phyloP scores from a whole-genome alignment of 192 early-diverging fungal genomes.

The Coemansia sp. region DNA sequence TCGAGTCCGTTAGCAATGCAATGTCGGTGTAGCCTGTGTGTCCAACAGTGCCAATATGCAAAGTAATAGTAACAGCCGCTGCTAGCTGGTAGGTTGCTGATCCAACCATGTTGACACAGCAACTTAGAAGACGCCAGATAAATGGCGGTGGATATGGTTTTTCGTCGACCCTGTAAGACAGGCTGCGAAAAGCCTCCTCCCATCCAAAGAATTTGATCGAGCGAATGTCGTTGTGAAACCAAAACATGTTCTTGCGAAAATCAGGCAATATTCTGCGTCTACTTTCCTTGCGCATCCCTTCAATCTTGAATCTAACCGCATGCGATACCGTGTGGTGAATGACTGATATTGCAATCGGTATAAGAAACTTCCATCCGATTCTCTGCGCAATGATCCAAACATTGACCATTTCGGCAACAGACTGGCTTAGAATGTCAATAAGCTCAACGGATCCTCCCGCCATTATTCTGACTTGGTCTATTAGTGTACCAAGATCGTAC shows the following conservation, averaged over 20 bases:
- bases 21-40: constrained; percentile 18
- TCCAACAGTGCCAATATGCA: constrained; percentile 46
- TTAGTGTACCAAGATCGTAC: not conserved
- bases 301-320: not conserved
- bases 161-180: constrained; percentile 1
- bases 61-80: constrained; percentile 59
- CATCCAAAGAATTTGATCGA: constrained; percentile 70
- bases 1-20: constrained; percentile 20
- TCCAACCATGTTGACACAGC: constrained; percentile 27
- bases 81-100: constrained; percentile 55
- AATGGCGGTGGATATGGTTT: constrained; percentile 18
- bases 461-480: not conserved
- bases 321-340: not conserved
- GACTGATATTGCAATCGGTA: constrained; percentile 16
- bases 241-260: constrained; percentile 6
- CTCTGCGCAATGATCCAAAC: constrained; percentile 26
- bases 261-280: not conserved
- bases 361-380: constrained; percentile 35
- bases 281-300: not conserved
- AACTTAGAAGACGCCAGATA: constrained; percentile 21
- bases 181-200: constrained; percentile 40
- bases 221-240: constrained; percentile 54
- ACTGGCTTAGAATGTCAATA: not conserved
- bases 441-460: not conserved
- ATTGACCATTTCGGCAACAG: constrained; percentile 10